phyloP scores from a whole-genome alignment of 345 rosid genomes.

The Hirschfeldia incana region DNA sequence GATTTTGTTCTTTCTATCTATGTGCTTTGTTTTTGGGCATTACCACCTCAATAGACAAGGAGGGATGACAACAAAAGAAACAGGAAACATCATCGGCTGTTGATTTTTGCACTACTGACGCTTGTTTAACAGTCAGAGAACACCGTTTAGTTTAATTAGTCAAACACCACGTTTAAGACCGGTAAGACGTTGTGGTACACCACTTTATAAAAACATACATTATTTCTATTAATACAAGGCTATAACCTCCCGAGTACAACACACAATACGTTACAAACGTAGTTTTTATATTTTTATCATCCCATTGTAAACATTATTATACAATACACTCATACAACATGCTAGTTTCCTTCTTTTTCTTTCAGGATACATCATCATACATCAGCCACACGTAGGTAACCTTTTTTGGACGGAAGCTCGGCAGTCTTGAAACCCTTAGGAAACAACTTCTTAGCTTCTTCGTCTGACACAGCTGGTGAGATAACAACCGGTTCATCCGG shows the following conservation, averaged over 20 bases:
- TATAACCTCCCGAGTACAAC: not conserved
- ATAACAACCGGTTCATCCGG: constrained; percentile 71
- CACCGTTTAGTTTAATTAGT: no score
- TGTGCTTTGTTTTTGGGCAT: not conserved
- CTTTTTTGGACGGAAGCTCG: constrained; percentile 68
- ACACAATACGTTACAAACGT: constrained; percentile 12
- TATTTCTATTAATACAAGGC: not conserved
- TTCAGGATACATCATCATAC: constrained; percentile 29
- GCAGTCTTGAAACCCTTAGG: constrained; percentile 61
- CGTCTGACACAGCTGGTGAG: constrained; percentile 49
- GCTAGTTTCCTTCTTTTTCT: not conserved
- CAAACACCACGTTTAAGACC: not conserved
- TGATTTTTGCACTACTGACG: no score
- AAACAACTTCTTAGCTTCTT: constrained; percentile 66
- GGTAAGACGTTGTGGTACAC: not conserved
- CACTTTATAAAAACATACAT: not conserved
- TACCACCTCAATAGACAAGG: not conserved
- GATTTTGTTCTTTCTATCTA: not conserved
- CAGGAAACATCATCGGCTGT: no score
- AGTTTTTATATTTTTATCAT: not conserved
- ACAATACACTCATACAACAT: not conserved
- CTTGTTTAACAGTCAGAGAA: no score
- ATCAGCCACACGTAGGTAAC: constrained; percentile 53
- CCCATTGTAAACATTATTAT: not conserved
- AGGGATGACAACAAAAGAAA: no score